Evolutionary conservation across 495 filamentous ascomycete species (phyloP).

Genomic region (Hypoxylon intermedium): DNA sequence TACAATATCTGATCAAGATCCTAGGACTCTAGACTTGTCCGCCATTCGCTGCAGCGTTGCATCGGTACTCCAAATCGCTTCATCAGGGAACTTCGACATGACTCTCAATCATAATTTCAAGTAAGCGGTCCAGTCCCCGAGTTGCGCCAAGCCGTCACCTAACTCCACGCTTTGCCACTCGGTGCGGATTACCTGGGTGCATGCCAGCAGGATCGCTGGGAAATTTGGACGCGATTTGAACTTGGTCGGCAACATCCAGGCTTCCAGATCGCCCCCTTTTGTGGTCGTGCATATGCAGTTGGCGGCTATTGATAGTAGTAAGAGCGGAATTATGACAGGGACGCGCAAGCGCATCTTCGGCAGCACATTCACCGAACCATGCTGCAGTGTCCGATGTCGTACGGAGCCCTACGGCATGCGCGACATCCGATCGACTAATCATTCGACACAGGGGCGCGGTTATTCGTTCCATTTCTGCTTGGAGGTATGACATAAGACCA

Average conservation of each 20-base stretch:
- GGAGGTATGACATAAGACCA: background rate
- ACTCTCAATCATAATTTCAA: constrained; percentile 7
- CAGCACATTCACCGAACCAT: constrained; percentile 11
- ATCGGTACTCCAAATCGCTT: constrained; percentile 13
- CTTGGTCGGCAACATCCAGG: constrained; percentile 13
- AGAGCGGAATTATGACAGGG: constrained; percentile 2
- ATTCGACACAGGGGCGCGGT: constrained; percentile 16
- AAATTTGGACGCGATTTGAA: constrained; percentile 2
- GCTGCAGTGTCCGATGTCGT: constrained; percentile 1
- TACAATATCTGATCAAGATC: constrained; percentile 2
- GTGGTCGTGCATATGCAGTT: constrained; percentile 20
- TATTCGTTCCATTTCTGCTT: constrained; percentile 5
- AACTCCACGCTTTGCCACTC: constrained; percentile 17
- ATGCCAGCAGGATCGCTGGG: background rate
- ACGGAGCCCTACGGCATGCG: constrained; percentile 13
- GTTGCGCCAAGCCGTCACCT: constrained; percentile 8
- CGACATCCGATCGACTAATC: constrained; percentile 14
- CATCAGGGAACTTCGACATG: background rate
- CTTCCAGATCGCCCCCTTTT: constrained; percentile 16
- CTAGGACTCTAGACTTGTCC: constrained; percentile 6
- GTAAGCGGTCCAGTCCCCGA: constrained; percentile 3
- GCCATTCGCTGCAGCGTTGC: constrained; percentile 6
- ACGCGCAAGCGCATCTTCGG: constrained; percentile 20
- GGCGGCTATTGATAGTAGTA: constrained; percentile 3
- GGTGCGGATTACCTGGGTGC: constrained; percentile 6